Conservation (phyloP, 371 early-diverging fungal species). For the Capillidium heterosporum region DNA sequence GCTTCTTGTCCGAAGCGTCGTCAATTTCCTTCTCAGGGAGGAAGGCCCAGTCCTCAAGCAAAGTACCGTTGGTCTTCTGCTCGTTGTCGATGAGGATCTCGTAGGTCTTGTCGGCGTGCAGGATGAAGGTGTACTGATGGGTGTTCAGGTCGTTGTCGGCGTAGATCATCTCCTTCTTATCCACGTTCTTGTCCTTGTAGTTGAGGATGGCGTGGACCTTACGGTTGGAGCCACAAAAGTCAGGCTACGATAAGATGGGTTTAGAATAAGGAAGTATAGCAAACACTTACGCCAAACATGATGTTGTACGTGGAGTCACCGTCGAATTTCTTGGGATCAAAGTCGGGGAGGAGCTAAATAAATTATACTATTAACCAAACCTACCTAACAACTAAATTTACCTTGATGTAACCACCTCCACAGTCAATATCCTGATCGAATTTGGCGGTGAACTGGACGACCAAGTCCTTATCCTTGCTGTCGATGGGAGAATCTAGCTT, state of each 20-base stretch:
- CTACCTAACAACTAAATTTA: constrained; percentile 11
- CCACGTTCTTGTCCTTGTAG: constrained; percentile 80
- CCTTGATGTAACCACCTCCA: constrained; percentile 94
- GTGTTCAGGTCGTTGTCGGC: constrained; percentile 54
- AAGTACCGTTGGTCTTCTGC: constrained; percentile 36
- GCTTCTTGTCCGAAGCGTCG: constrained; percentile 81
- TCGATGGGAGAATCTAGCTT: constrained; percentile 47
- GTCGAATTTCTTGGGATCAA: constrained; percentile 51
- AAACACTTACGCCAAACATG: constrained; percentile 49
- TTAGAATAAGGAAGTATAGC: neutral
- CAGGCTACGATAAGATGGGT: constrained; percentile 35
- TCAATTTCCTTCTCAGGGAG: constrained; percentile 77
- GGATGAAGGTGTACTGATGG: constrained; percentile 76
- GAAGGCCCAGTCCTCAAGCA: constrained; percentile 72
- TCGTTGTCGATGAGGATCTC: constrained; percentile 38
- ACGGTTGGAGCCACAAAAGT: constrained; percentile 81
- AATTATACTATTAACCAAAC: constrained; percentile 10
- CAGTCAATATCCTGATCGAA: constrained; percentile 85
- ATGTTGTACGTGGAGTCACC: constrained; percentile 87
- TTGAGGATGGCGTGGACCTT: constrained; percentile 90
- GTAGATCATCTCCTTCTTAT: constrained; percentile 37
- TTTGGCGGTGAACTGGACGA: constrained; percentile 92
- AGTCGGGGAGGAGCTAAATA: constrained; percentile 12
- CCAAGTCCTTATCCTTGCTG: constrained; percentile 41
- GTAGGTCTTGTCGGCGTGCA: constrained; percentile 41